Evolutionary conservation across 2,329 filamentous ascomycete genomes (phyloP).

Genomic region (Cladobotryum mycophilum): DNA sequence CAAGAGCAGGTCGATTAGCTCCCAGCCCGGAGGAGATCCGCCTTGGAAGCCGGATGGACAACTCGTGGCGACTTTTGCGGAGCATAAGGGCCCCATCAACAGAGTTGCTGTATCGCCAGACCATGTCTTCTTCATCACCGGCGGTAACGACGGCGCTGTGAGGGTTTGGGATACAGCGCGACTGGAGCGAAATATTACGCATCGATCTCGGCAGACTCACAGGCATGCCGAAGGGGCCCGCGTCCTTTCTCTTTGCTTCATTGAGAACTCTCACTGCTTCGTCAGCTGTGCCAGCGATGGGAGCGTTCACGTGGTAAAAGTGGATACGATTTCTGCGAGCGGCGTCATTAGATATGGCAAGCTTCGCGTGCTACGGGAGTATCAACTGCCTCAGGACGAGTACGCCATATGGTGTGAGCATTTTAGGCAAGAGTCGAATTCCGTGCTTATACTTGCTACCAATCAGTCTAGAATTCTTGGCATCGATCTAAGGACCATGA

Average conservation of each 20-base stretch:
- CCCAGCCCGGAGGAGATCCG: conserved; percentile 35
- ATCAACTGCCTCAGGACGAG: conserved; percentile 68
- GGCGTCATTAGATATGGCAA: conserved; percentile 69
- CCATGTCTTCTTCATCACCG: conserved; percentile 90
- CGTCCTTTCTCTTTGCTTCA: conserved; percentile 79
- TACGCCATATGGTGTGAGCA: conserved; percentile 88
- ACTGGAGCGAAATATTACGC: conserved; percentile 83
- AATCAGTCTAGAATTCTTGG: conserved; percentile 78
- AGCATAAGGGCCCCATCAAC: conserved; percentile 78
- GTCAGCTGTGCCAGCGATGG: conserved; percentile 86
- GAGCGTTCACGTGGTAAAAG: conserved; percentile 80
- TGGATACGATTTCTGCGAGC: conserved; percentile 47
- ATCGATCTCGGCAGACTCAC: conserved; percentile 81
- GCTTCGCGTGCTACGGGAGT: conserved; percentile 68
- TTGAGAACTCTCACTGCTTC: conserved; percentile 92
- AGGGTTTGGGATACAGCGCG: conserved; percentile 90
- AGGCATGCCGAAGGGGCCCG: conserved; percentile 64
- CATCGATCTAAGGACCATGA: conserved; percentile 83
- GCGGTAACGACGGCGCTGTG: conserved; percentile 82
- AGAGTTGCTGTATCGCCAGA: conserved; percentile 79
- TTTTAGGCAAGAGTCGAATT: conserved; percentile 73
- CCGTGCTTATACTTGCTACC: conserved; percentile 80
- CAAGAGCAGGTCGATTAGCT: conserved; percentile 46
- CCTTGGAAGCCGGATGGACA: conserved; percentile 77
- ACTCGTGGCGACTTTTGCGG: conserved; percentile 80